Conservation (phyloP, 78 protist genomes). For the Monocercomonoides exilis region DNA sequence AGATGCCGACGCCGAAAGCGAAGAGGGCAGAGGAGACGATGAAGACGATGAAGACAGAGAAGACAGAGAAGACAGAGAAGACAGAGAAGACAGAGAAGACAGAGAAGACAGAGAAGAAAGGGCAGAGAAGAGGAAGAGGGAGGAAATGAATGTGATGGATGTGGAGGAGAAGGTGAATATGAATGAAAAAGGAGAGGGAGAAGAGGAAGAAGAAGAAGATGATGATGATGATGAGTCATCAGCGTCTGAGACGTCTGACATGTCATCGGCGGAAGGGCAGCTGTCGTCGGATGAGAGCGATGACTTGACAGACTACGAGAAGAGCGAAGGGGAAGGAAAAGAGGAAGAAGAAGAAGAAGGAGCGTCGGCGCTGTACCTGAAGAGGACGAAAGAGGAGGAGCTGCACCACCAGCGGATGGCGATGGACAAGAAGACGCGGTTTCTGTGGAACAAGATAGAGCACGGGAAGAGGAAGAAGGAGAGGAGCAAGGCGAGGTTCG, state of each 20-base stretch:
- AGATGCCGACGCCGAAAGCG: neutral
- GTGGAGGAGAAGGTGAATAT: neutral
- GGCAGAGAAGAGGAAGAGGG: neutral
- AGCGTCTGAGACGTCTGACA: no score
- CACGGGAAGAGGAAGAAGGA: neutral
- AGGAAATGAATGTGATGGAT: neutral
- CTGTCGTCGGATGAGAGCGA: neutral
- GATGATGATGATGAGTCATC: no score
- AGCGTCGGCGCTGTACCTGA: neutral
- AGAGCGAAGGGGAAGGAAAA: neutral
- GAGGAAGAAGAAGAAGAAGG: neutral
- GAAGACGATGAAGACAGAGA: neutral
- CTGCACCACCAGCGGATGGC: neutral
- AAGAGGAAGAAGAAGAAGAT: neutral
- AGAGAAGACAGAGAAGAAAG: neutral
- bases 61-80: neutral
- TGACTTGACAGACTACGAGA: neutral
- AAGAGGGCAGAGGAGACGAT: neutral
- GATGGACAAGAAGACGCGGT: neutral
- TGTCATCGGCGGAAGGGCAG: no score
- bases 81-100: neutral
- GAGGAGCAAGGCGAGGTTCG: neutral
- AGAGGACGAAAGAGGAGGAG: no score
- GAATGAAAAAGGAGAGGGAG: no score
- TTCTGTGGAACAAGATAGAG: neutral